A percentile compares a stretch with the other conserved stretches of the same genome.
Evolutionary conservation across 2,329 filamentous ascomycete genomes (phyloP).

Genomic region (Trichoderma oligosporum): DNA sequence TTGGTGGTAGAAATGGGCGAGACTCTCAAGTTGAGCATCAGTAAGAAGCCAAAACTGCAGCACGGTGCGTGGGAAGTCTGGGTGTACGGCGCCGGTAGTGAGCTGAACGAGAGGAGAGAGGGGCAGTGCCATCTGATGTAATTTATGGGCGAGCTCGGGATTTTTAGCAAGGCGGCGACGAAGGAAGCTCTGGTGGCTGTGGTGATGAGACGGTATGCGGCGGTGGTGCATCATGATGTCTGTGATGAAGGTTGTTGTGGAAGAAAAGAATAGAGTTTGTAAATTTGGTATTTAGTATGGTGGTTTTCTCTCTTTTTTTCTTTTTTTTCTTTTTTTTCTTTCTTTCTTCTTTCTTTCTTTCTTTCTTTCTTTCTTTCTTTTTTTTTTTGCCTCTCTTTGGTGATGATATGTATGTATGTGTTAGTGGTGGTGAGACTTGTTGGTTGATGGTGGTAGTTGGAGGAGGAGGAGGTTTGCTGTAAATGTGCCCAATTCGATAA

Average conservation of each 20-base stretch:
- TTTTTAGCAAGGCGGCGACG: conserved; percentile 40
- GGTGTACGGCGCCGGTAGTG: conserved; percentile 58
- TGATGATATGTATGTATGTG: background rate
- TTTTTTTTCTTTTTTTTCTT: background rate
- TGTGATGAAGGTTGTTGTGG: background rate
- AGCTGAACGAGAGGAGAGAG: conserved; percentile 65
- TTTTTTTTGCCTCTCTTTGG: background rate
- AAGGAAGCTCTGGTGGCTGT: conserved; percentile 25
- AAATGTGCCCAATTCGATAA: background rate
- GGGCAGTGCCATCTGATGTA: conserved; percentile 61
- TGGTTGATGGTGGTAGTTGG: background rate
- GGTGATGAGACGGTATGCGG: conserved; percentile 33
- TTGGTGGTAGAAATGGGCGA: conserved; percentile 73
- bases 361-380: background rate
- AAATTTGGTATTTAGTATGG: background rate
- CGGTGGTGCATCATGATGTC: conserved; percentile 33
- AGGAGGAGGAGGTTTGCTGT: background rate
- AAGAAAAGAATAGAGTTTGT: background rate
- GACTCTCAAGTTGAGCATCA: conserved; percentile 63
- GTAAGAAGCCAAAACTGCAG: conserved; percentile 73
- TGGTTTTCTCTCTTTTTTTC: background rate
- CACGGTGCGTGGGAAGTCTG: conserved; percentile 61
- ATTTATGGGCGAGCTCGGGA: conserved; percentile 56
- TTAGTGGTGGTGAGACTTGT: background rate
- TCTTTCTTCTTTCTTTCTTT: background rate